Evolutionary conservation across 2,329 filamentous ascomycete genomes (phyloP), one percentile per base, ranked within the genome.

Genomic region (Stemphylium vesicarium): DNA sequence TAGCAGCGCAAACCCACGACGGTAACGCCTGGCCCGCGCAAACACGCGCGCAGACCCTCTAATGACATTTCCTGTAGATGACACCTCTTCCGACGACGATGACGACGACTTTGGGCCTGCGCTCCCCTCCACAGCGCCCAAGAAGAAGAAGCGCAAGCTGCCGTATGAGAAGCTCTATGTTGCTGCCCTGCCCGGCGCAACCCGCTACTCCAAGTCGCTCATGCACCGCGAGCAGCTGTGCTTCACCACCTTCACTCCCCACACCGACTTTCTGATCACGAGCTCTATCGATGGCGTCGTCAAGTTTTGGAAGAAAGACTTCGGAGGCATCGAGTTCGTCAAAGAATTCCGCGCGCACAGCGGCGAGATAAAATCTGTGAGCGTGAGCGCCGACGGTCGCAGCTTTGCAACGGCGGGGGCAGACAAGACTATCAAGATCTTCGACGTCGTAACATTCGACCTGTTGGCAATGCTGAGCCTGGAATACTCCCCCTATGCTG

Each of bases 281-380:
- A 91, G 90, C 57, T 98, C 95, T 0, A 80, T 91, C 38, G 95
- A 99, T 72, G 96, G 96, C n/a, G 89, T 94, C 0, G 94, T 98
- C 65, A 99, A 99, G 77, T 99, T 99, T 75, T 99, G 95, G 95
- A 99, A 99, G 80, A 99, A 99, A 79, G 85, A 90, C 61, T 88
- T 86, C 1, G 88, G 91, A 31, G 91, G 91, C 0, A 90, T 99
- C 54, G 96, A 99, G 78, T 99, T 99, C 71, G 94, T 98, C 48
- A 99, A 99, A 78, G 93, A 99, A 78, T 99, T 96, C 79, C 89
- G 88, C 71, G 93, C 95, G 7, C 96, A 99, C 77, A 83, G 85
- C 53, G 91, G 91, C 46, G 91, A 96, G 71, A 91, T 98, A 70
- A 87, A 82, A 57, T 89, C 89, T 24, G 91, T 95, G 39, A 95